These are phyloP conservation scores for Bryum argenteum DNA, from an alignment of 225 moss, liverwort and hornwort species.

Conservation along the genomic window DNA sequence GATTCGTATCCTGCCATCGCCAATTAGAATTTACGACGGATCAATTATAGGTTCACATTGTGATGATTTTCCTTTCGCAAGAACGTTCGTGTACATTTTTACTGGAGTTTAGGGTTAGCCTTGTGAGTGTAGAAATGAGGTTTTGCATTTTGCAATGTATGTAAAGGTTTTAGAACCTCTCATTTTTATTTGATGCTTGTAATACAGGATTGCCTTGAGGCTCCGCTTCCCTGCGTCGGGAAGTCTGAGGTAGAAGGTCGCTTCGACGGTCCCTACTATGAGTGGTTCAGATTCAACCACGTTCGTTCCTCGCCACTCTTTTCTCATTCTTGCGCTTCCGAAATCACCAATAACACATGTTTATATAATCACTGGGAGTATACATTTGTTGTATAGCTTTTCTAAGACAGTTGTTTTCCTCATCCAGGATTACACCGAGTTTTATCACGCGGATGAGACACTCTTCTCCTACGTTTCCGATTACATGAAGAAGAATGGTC, in stretches of 20 bases:
- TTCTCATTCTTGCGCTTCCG: not conserved
- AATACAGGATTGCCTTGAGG: conserved; percentile 62
- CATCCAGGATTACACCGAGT: conserved; percentile 61
- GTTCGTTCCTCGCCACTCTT: conserved; percentile 24
- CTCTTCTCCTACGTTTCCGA: conserved; percentile 53
- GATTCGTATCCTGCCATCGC: no score
- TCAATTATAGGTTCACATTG: no score
- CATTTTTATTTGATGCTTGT: not conserved
- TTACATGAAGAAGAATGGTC: conserved; percentile 78
- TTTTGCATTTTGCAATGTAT: no score
- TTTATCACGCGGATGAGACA: conserved; percentile 66
- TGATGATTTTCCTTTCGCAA: no score
- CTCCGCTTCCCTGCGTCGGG: conserved; percentile 67
- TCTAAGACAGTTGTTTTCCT: not conserved
- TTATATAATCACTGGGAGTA: no score
- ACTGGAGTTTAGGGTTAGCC: no score
- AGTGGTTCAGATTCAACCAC: conserved; percentile 78
- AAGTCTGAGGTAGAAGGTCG: conserved; percentile 74
- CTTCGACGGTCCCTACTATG: conserved; percentile 84
- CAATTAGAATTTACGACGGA: no score
- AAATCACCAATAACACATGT: no score
- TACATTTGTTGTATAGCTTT: no score
- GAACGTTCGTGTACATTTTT: no score
- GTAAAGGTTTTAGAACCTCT: no score
- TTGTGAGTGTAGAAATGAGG: no score